Percentiles rank a stretch among this genome's conserved stretches.
Evolutionary conservation across 441 rosid genomes (phyloP).

Genomic region (Gossypium gossypioides): DNA sequence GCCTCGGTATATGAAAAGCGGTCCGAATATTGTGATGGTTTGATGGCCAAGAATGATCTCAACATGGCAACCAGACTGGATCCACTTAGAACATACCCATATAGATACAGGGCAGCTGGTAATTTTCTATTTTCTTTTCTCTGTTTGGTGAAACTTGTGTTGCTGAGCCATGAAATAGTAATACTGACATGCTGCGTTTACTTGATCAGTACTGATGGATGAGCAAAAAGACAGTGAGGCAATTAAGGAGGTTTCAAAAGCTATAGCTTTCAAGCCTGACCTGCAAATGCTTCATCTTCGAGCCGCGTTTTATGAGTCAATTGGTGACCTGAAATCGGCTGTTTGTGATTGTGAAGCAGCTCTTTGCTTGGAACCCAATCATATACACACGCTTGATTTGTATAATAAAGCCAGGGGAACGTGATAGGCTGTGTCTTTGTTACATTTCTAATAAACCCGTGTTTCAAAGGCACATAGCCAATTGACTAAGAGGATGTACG

Average conservation of each 20-base stretch:
- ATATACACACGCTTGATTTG: constrained; percentile 41
- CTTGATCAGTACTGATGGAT: constrained; percentile 47
- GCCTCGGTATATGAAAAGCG: constrained; percentile 59
- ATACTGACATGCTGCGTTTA: constrained; percentile 12
- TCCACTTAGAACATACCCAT: constrained; percentile 66
- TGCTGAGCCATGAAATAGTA: background rate
- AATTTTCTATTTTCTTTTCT: constrained; percentile 2
- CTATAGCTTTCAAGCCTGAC: constrained; percentile 61
- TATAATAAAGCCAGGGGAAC: constrained; percentile 26
- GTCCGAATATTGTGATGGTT: constrained; percentile 61
- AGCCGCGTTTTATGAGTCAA: constrained; percentile 61
- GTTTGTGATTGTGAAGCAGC: constrained; percentile 59
- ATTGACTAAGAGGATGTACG: too few relatives aligned
- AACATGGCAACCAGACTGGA: constrained; percentile 49
- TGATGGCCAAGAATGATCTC: constrained; percentile 53
- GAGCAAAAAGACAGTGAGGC: constrained; percentile 65
- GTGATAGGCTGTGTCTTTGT: too few relatives aligned
- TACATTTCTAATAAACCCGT: too few relatives aligned
- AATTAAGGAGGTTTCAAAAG: constrained; percentile 49
- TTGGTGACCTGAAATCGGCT: constrained; percentile 40
- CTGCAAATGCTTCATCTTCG: constrained; percentile 62
- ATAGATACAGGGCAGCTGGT: constrained; percentile 73
- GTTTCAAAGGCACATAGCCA: too few relatives aligned
- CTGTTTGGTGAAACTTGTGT: background rate
- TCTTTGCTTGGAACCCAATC: constrained; percentile 57